phyloP scores from a whole-genome alignment of 306 rosid genomes.

The Vicia villosa region DNA sequence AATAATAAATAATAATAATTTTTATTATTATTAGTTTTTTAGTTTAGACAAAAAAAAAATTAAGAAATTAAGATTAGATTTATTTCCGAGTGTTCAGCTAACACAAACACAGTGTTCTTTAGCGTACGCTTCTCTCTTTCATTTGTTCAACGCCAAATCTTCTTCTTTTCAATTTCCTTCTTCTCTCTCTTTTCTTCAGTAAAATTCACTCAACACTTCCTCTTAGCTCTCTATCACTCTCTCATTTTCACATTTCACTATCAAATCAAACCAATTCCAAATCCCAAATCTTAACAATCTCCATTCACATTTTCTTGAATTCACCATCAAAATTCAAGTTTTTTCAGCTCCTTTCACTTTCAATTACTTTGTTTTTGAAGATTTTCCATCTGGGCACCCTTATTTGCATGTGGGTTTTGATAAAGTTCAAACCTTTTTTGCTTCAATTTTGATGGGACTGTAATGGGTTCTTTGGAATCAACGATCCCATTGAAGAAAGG shows the following conservation, averaged over 20 bases:
- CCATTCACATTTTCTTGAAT: too few species aligned
- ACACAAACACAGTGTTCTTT: slow-evolving; percentile 24
- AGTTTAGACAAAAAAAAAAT: too few species aligned
- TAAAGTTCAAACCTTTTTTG: slow-evolving; percentile 40
- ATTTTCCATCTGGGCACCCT: slow-evolving; percentile 24
- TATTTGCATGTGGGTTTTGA: slow-evolving; percentile 33
- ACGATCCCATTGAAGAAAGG: slow-evolving; percentile 70
- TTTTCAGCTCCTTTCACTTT: slow-evolving; percentile 26
- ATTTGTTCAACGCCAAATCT: slow-evolving; percentile 32
- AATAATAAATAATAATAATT: too few species aligned
- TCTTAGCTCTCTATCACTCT: background rate
- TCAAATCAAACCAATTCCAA: slow-evolving; percentile 39
- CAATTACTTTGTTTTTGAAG: slow-evolving; percentile 1
- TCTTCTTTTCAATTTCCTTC: background rate
- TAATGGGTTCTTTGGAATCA: slow-evolving; percentile 90
- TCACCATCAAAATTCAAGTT: slow-evolving; percentile 35
- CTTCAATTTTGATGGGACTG: slow-evolving; percentile 57
- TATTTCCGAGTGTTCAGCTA: slow-evolving; percentile 36
- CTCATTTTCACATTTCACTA: background rate
- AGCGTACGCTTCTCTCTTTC: slow-evolving; percentile 24
- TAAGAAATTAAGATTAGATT: background rate
- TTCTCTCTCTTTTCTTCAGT: background rate
- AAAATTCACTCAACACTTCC: slow-evolving; percentile 28
- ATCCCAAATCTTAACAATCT: slow-evolving; percentile 38
- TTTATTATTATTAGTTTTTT: too few species aligned